Evolutionary conservation across 2,329 filamentous ascomycete genomes (phyloP).

Genomic region (Stylonectria norvegica): DNA sequence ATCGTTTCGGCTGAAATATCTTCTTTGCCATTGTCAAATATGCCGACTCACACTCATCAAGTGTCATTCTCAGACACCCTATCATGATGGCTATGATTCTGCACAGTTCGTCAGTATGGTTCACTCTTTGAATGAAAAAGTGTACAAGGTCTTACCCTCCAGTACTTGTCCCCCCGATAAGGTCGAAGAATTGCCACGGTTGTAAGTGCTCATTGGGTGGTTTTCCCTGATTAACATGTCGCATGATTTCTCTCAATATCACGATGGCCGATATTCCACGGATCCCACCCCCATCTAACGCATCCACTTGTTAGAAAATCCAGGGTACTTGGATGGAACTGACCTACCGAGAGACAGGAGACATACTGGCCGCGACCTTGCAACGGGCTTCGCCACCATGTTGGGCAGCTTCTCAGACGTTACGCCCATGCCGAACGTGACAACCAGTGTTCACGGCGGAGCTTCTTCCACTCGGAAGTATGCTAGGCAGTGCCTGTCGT

Average conservation of each 20-base stretch:
- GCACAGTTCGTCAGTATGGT: neutral
- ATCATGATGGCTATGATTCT: conserved; percentile 1
- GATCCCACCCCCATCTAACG: neutral
- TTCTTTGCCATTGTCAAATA: neutral
- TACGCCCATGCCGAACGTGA: neutral
- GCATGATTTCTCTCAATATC: conserved; percentile 1
- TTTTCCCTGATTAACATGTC: neutral
- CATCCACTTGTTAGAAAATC: too few species aligned
- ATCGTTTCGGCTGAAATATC: neutral
- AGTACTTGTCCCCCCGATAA: neutral
- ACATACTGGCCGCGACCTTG: neutral
- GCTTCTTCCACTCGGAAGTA: neutral
- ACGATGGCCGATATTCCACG: neutral
- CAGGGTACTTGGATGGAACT: too few species aligned
- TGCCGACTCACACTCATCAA: neutral
- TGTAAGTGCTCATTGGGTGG: neutral
- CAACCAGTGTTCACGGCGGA: neutral
- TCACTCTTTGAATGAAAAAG: neutral
- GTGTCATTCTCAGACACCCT: neutral
- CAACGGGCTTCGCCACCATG: neutral
- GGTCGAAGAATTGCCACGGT: neutral
- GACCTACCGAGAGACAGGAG: neutral
- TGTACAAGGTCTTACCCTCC: neutral
- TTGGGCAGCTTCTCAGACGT: neutral
- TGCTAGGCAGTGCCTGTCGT: too few species aligned